Percentiles rank a stretch among this genome's conserved stretches.
These are phyloP conservation scores for Epipyxis sp. DNA, from an alignment of 108 stramenopile species.

Conservation along the genomic window DNA sequence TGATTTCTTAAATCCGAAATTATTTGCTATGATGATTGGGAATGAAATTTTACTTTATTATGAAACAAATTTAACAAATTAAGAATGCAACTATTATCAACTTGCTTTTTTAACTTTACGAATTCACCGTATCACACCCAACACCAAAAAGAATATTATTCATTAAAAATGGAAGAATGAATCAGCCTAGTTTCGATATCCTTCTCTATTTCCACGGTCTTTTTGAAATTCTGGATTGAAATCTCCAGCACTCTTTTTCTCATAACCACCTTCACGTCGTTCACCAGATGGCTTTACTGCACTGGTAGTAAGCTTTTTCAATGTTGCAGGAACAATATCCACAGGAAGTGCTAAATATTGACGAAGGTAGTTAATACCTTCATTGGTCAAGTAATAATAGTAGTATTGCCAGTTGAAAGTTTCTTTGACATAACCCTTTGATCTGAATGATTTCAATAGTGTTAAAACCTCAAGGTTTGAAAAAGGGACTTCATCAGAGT, in stretches of 20 bases:
- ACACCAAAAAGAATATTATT: too few species aligned
- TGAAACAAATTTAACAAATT: too few species aligned
- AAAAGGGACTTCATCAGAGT: conserved; percentile 18
- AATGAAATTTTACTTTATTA: neutral
- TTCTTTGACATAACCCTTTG: conserved; percentile 18
- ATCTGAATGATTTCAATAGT: conserved; percentile 6
- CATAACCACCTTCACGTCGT: too few species aligned
- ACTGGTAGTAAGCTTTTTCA: conserved; percentile 14
- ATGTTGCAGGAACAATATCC: conserved; percentile 29
- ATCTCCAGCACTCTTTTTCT: conserved; percentile 23
- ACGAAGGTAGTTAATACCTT: conserved; percentile 30
- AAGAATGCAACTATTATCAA: too few species aligned
- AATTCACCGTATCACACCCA: too few species aligned
- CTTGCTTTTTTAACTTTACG: too few species aligned
- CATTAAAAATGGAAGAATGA: too few species aligned
- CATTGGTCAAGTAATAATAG: conserved; percentile 23
- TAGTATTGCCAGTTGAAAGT: conserved; percentile 32
- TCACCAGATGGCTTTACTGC: neutral
- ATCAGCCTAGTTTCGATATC: too few species aligned
- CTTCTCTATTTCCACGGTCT: neutral
- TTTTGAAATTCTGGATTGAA: conserved; percentile 25
- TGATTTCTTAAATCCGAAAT: neutral
- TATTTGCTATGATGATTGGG: neutral
- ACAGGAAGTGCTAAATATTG: conserved; percentile 20
- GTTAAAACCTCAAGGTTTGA: conserved; percentile 21